A percentile compares a stretch with the other conserved stretches of the same genome.
Conservation (phyloP, 352 stramenopile species). For the Lagenidium giganteum region DNA sequence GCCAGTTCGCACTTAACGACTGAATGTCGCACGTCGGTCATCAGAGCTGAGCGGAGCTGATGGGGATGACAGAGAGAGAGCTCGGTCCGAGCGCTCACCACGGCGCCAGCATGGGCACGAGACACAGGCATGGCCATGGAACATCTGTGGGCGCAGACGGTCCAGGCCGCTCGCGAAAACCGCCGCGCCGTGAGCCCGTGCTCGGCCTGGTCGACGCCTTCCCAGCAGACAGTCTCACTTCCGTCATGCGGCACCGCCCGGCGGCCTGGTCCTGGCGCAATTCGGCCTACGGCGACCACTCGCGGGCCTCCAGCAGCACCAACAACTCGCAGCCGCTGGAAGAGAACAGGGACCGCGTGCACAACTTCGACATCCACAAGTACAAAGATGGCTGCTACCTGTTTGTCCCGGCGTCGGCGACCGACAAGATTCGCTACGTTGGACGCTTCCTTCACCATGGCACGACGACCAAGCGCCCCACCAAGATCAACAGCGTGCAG, state of each 20-base stretch:
- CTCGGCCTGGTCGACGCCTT: no score
- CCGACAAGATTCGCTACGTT: slow-evolving; percentile 71
- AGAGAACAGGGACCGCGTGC: slow-evolving; percentile 29
- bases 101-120: no score
- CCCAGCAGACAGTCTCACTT: no score
- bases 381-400: slow-evolving; percentile 71
- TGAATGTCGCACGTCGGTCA: no score
- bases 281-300: slow-evolving; percentile 7
- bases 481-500: slow-evolving; percentile 84
- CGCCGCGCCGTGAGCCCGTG: no score
- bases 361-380: slow-evolving; percentile 75
- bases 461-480: slow-evolving; percentile 42
- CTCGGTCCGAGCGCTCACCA: no score
- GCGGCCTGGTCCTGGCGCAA: slow-evolving; percentile 17
- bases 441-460: slow-evolving; percentile 74
- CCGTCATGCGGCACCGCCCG: no score
- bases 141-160: no score
- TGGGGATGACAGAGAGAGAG: no score
- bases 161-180: no score
- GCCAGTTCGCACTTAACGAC: slow-evolving; percentile 17
- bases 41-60: no score
- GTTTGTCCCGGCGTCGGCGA: slow-evolving; percentile 61
- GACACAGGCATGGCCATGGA: no score
- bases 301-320: slow-evolving; percentile 1
- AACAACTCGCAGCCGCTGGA: background rate